Base-by-base conservation (phyloP, 2,329 filamentous ascomycete genomes). In the Calonectria leucothoes region DNA sequence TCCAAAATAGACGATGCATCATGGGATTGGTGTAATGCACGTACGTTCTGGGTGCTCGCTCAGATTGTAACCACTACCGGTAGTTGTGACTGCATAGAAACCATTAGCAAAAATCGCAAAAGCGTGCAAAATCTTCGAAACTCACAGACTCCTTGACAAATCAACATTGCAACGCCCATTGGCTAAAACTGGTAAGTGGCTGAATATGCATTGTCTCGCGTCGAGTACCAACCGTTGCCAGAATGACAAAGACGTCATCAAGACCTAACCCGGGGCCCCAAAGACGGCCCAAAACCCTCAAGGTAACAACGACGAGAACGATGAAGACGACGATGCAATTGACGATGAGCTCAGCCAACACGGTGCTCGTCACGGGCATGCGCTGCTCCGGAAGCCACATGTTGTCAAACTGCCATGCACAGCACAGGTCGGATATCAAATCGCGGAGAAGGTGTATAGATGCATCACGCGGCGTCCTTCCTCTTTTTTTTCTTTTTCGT, bases 231-330 rank as follows among this genome's bases (percentile, higher is more conserved):
- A 81, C 80, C 74, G 74, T 76, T 23, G 77, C 72, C 20, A 82
- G 63, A 6, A 84, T 72, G 33, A 84, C 78, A 6, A 83, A 73
- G 6, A 57, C 71, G 76, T 84, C 83, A 69, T 84, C 83, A 76
- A 76, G 81, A n/a, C 82, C 82, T 12, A 84, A 71, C 1, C 83
- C 82, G 10, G 83, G 81, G 2, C 82, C 83, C 15, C 69, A 75
- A 11, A 82, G 27, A 37, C 82, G 80, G 8, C 80, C 82, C 0
- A 77, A 12, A 1, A 83, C 76, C 52, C 82, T 74, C 33, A 83
- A 64, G 11, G 61, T 49, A 20, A 83, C 81, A 4, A 82, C 80
- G 2, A 71, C 7, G 4, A 84, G 63, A 29, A 83, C 81, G 17
- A 83, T 35, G 29, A 80, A 70, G 49, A 83, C 82, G 29, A 84